Percentiles rank a stretch among this genome's conserved stretches.
These are phyloP conservation scores for Dothistroma septosporum DNA, from an alignment of 2,329 filamentous ascomycete species.

Conservation along the genomic window DNA sequence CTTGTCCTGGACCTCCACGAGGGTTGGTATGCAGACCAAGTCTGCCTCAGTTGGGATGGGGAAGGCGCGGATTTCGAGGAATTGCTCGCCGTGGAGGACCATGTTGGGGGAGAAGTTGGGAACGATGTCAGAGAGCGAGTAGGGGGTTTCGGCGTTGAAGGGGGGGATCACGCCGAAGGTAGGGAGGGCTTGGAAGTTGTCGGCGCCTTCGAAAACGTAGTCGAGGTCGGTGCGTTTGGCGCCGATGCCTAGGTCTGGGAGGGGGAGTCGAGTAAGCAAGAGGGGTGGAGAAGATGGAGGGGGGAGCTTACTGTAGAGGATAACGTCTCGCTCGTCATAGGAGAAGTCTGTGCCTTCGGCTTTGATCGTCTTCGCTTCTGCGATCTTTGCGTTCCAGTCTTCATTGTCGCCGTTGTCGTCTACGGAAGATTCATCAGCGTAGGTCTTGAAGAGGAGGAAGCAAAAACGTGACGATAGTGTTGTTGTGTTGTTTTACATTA, in stretches of 20 bases:
- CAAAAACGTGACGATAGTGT: neutral
- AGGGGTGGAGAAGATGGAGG: neutral
- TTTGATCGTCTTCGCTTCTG: constrained; percentile 67
- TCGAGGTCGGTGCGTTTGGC: constrained; percentile 85
- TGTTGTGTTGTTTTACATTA: neutral
- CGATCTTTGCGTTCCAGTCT: constrained; percentile 68
- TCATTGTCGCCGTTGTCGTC: constrained; percentile 22
- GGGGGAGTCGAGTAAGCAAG: constrained; percentile 21
- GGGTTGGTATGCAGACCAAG: constrained; percentile 69
- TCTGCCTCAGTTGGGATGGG: constrained; percentile 82
- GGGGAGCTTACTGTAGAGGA: constrained; percentile 67
- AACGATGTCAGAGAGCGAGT: constrained; percentile 74
- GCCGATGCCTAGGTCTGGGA: constrained; percentile 72
- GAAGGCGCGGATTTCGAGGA: constrained; percentile 87
- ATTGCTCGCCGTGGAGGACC: constrained; percentile 98
- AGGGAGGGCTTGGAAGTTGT: constrained; percentile 89
- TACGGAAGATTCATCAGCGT: neutral
- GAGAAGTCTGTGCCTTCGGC: constrained; percentile 70
- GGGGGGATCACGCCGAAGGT: constrained; percentile 96
- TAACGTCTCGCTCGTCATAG: constrained; percentile 81
- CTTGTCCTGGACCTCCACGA: constrained; percentile 96
- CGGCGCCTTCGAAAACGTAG: constrained; percentile 83
- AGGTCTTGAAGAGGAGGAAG: neutral
- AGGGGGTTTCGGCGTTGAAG: constrained; percentile 79
- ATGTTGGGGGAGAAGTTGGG: constrained; percentile 98